Base-by-base conservation (phyloP, 371 early-diverging fungal species). In the Lichtheimia ornata region DNA sequence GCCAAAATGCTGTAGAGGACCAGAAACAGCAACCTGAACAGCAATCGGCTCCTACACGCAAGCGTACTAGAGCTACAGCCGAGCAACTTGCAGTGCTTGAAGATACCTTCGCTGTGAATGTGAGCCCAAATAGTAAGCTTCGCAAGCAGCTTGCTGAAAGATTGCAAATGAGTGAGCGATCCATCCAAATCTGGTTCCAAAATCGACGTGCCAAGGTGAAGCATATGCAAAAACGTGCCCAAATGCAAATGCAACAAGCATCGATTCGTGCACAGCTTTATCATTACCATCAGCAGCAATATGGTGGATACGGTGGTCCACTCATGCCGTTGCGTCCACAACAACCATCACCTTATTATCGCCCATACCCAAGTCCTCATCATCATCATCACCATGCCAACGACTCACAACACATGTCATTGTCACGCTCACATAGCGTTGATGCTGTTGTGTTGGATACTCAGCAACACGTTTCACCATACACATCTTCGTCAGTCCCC, bases 161-260 rank as follows among this genome's bases (percentile, higher is more conserved):
- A 67, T 84, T 98, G 25, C 84, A 89, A 55, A 96, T 97, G 96
- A 92, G 94, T 43, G 89, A 89, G 55, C 84, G 94, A 66, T 88
- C 94, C 4, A 94, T 99, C 58, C 97, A 98, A 74, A 95, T 98
- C 61, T 98, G 99, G 99, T 99, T 99, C 83, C 99, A 99, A 74
- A 99, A 99, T 84, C 85, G 95, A 72, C 85, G 99, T 62, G 96
- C 97, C 13, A 96, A 95, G 73, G 89, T 88, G 13, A 96, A 95
- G 77, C 89, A 81, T 59, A 83, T 82, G 63, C 85, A 84, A 62
- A 83, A 84, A 64, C 66, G 82, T 43, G 74, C 84, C 30, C 81
- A 84, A 62, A 79, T 79, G 69, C 76, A 79, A 56, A 67, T 67
- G 56, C 71, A 71, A 24, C 66, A 70, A 51, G 71, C 66, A n/a